Conservation (phyloP, 192 early-diverging fungal species). For the Coemansia sp. region DNA sequence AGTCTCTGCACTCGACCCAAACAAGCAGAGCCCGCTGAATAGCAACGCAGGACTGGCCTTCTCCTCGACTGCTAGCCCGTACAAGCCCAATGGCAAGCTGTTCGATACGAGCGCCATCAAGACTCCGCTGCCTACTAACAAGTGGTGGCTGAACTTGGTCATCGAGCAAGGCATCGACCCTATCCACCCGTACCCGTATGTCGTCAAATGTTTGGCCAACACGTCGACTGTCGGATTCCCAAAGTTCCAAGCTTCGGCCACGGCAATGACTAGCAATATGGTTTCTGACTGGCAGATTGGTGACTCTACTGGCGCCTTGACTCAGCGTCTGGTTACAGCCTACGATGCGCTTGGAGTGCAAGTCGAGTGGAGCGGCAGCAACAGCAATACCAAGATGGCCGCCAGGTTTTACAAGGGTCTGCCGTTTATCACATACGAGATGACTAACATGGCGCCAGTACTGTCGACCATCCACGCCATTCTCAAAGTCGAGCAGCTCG, state of each 20-base stretch:
- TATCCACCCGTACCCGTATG: conserved; percentile 54
- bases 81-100: conserved; percentile 34
- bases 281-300: conserved; percentile 34
- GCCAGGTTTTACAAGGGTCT: conserved; percentile 58
- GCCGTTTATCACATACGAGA: conserved; percentile 53
- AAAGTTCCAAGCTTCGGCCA: conserved; percentile 14
- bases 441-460: conserved; percentile 32
- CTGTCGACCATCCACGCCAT: conserved; percentile 53
- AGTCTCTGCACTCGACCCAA: conserved; percentile 32
- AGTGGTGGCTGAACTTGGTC: conserved; percentile 57
- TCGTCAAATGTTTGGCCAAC: conserved; percentile 34
- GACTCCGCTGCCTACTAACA: conserved; percentile 49
- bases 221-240: conserved; percentile 41
- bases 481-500: conserved; percentile 23
- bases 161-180: conserved; percentile 40
- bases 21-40: conserved; percentile 42
- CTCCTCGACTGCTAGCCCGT: conserved; percentile 12
- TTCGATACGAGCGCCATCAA: conserved; percentile 20
- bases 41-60: conserved; percentile 14
- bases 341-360: conserved; percentile 50
- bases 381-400: conserved; percentile 27
- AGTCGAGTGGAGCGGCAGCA: conserved; percentile 37
- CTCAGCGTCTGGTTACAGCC: conserved; percentile 33
- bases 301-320: conserved; percentile 23
- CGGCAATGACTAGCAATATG: conserved; percentile 28